Percentiles rank a stretch among this genome's conserved stretches.
phyloP scores from a whole-genome alignment of 2,329 filamentous ascomycete genomes.

The Fusarium drepaniforme region DNA sequence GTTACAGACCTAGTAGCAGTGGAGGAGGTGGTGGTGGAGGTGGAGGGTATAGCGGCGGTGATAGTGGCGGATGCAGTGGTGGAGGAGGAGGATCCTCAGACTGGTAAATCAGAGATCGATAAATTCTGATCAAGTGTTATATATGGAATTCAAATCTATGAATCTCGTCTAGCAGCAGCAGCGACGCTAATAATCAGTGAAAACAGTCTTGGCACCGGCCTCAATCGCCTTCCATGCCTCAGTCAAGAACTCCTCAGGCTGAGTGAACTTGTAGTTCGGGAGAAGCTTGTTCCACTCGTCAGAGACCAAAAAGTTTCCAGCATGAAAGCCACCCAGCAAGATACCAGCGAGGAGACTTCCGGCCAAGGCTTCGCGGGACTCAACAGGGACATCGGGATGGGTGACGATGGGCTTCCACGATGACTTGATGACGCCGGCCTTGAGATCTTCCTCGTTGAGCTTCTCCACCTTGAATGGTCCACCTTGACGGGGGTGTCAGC shows the following conservation, averaged over 20 bases:
- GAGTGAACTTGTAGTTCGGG: conserved; percentile 57
- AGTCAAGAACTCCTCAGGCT: conserved; percentile 56
- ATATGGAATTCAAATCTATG: not conserved
- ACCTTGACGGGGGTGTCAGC: conserved; percentile 13
- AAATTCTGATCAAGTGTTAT: not conserved
- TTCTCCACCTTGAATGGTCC: conserved; percentile 34
- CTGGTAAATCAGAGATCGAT: not conserved
- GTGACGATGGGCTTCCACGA: conserved; percentile 36
- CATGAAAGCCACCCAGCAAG: conserved; percentile 14
- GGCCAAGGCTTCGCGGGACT: conserved; percentile 25
- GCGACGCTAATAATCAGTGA: not conserved
- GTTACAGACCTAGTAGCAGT: not conserved
- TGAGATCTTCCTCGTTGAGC: conserved; percentile 34
- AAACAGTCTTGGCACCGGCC: conserved; percentile 11
- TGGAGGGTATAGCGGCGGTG: not conserved
- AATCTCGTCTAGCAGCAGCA: too few species aligned
- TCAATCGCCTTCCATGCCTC: conserved; percentile 43
- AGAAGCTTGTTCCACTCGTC: conserved; percentile 58
- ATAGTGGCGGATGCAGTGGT: not conserved
- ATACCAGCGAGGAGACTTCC: conserved; percentile 2
- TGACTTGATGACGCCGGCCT: conserved; percentile 36
- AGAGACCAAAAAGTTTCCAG: conserved; percentile 49
- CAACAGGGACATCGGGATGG: conserved; percentile 33
- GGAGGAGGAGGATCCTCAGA: not conserved
- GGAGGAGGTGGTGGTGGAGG: not conserved